Conservation (phyloP, 192 early-diverging fungal species). For the Umbelopsis vinacea region DNA sequence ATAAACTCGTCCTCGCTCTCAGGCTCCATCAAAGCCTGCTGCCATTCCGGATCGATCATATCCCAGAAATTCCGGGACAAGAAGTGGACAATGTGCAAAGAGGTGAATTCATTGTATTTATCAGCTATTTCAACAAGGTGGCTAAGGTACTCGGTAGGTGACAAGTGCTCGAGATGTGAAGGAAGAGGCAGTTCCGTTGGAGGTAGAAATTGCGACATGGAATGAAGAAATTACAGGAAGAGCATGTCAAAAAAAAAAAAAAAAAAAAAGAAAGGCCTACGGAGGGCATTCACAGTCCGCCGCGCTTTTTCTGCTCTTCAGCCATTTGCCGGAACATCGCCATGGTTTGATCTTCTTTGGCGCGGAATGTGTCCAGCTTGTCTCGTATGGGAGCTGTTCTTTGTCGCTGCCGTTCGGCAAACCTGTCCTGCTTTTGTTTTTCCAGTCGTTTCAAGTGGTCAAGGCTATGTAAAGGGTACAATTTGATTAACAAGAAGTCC, state of each 20-base stretch:
- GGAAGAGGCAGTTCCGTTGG: background rate
- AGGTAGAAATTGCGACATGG: conserved; percentile 9
- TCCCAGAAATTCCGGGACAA: conserved; percentile 53
- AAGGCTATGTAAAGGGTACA: conserved; percentile 25
- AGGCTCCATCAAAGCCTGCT: conserved; percentile 40
- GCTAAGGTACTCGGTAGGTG: conserved; percentile 21
- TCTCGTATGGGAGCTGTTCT: conserved; percentile 44
- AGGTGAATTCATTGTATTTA: conserved; percentile 21
- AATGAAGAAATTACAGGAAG: background rate
- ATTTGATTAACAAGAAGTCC: background rate
- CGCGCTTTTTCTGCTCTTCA: conserved; percentile 47
- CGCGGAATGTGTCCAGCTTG: conserved; percentile 53
- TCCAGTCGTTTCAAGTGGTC: conserved; percentile 47
- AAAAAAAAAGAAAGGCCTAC: background rate
- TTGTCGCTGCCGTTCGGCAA: conserved; percentile 30
- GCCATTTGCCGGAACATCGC: conserved; percentile 75
- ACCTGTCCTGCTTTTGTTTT: conserved; percentile 45
- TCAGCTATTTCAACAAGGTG: conserved; percentile 22
- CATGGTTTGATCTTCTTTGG: conserved; percentile 76
- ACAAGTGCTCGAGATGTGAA: background rate
- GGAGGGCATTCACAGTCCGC: conserved; percentile 21
- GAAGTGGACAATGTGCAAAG: conserved; percentile 54
- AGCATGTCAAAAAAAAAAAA: conserved; percentile 1
- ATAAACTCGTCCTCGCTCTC: conserved; percentile 1
- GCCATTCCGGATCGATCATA: conserved; percentile 48